phyloP scores from a whole-genome alignment of 1,139 yeast genomes.

The Magnusiomyces paraingens region DNA sequence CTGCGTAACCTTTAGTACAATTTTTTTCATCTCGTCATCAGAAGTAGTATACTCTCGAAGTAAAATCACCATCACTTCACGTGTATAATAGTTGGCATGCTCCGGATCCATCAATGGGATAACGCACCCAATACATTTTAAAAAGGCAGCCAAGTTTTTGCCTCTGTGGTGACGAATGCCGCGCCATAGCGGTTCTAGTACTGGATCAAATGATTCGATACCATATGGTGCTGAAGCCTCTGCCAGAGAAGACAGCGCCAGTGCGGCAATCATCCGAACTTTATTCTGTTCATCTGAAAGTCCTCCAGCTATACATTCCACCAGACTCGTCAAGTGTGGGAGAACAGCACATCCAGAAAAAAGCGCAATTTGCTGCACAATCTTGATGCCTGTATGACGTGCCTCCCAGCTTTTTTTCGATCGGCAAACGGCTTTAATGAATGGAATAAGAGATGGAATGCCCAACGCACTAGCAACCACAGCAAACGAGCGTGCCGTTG shows the following conservation, averaged over 20 bases:
- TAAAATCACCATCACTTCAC: conserved; percentile 61
- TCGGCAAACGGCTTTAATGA: conserved; percentile 71
- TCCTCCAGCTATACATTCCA: conserved; percentile 53
- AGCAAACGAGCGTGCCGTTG: conserved; percentile 76
- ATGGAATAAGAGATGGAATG: conserved; percentile 63
- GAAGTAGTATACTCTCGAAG: conserved; percentile 72
- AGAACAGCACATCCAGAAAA: conserved; percentile 67
- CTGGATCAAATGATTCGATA: conserved; percentile 71
- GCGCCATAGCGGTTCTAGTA: conserved; percentile 71
- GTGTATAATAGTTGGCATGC: conserved; percentile 70
- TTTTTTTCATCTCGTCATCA: conserved; percentile 82
- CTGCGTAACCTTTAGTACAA: conserved; percentile 57
- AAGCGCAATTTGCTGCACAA: conserved; percentile 68
- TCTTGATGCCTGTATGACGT: conserved; percentile 78
- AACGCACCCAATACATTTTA: conserved; percentile 71
- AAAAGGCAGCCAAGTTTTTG: conserved; percentile 63
- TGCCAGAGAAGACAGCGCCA: conserved; percentile 68
- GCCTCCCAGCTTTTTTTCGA: conserved; percentile 82
- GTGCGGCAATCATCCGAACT: conserved; percentile 65
- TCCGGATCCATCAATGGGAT: conserved; percentile 86
- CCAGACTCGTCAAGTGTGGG: conserved; percentile 64
- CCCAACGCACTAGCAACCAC: conserved; percentile 82
- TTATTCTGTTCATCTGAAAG: conserved; percentile 66
- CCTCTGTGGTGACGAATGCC: conserved; percentile 80
- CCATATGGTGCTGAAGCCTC: conserved; percentile 89